These are phyloP conservation scores for Lagenaria siceraria DNA, from an alignment of 306 rosid genomes.

Conservation along the genomic window DNA sequence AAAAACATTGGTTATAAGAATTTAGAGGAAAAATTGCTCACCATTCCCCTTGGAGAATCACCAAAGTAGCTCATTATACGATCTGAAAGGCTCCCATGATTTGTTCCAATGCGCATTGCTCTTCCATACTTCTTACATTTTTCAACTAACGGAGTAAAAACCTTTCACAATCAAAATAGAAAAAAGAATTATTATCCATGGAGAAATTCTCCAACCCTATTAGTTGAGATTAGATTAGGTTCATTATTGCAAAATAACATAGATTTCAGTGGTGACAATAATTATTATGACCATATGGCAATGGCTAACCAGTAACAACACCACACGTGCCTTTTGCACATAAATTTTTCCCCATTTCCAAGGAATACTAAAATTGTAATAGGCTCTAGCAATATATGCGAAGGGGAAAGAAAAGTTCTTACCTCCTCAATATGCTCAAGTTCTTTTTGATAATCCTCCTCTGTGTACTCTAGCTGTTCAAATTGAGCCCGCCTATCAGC, in stretches of 20 bases:
- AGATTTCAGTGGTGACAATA: neutral
- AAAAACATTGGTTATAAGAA: neutral
- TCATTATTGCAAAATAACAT: neutral
- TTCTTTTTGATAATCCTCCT: conserved; percentile 88
- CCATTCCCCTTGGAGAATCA: conserved; percentile 99
- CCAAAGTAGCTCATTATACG: conserved; percentile 99
- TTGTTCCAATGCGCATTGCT: conserved; percentile 99
- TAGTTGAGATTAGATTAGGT: neutral
- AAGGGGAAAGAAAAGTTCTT: neutral
- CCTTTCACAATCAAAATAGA: conserved; percentile 26
- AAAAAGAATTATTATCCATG: neutral
- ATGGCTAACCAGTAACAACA: neutral
- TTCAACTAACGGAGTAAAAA: conserved; percentile 89
- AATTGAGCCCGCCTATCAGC: conserved; percentile 99
- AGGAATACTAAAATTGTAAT: neutral
- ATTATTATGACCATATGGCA: neutral
- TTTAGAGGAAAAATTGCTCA: conserved; percentile 19
- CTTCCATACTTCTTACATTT: conserved; percentile 96
- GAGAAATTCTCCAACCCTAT: neutral
- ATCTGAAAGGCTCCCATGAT: conserved; percentile 98
- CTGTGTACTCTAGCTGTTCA: conserved; percentile 76
- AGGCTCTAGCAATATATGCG: neutral
- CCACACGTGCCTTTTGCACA: neutral
- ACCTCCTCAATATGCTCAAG: conserved; percentile 98
- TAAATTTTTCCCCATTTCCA: neutral